Evolutionary conservation across 2,329 filamentous ascomycete genomes (phyloP), one percentile per base, ranked within the genome.

Genomic region (Alternaria alternata): DNA sequence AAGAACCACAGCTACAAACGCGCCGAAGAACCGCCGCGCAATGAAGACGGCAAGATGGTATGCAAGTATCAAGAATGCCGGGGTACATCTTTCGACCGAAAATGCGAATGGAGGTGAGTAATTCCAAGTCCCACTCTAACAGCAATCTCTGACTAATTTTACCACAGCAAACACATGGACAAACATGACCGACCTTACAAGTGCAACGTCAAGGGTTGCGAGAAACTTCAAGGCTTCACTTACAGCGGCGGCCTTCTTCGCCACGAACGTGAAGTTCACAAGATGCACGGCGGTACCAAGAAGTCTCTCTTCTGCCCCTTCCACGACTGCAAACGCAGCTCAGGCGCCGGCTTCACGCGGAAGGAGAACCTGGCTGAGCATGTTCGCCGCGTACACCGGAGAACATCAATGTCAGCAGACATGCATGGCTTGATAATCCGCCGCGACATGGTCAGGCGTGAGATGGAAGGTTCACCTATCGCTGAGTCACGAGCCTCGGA

Each of bases 311-410:
- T 92, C 82, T 98, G 94, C 73, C 93, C 93, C 0, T 91, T 94
- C 72, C 79, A 84, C 38, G 93, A 92, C 75, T 98, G 94, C 85
- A 97, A 97, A 77, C 90, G 94, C 38, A 92, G 93, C 73, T 89
- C 88, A 0, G 94, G 93, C 63, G 92, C 93, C 72, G 93, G 93
- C 22, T 98, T 98, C 78, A 96, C 94, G 8, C 88, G 94, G 51
- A 91, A 94, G 73, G 94, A 98, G 80, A 98, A 98, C 71, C 84
- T 97, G 4, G 93, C 94, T 75, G 94, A 98, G 80, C 94, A 98
- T 79, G 83, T 97, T 18, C 91, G 94, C 20, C 89, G 94, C 26
- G 92, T 96, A n/a, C 94, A 98, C 76, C 75, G 78, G 22, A 64
- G 75, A 49, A 75, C 75, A 22, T 79, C 76, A 59, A 75, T 72